Percentiles rank a stretch among this genome's conserved stretches.
These are phyloP conservation scores for Phoenix dactylifera DNA, from an alignment of 176 grass and related monocot genomes.

Conservation along the genomic window DNA sequence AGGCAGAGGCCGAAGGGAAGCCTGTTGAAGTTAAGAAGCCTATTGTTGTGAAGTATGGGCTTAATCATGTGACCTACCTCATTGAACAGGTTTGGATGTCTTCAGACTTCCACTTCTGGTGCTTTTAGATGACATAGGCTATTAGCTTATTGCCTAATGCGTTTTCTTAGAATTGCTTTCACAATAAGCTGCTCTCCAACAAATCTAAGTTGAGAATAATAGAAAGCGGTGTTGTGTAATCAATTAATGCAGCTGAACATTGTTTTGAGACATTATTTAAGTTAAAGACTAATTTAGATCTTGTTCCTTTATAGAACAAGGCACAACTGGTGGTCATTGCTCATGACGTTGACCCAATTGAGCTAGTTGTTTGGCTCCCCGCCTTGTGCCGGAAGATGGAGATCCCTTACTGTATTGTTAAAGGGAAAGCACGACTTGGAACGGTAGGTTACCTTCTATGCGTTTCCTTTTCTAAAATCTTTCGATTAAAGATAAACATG, in stretches of 20 bases:
- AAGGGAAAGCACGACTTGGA: conserved; percentile 66
- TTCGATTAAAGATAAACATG: too few relatives aligned
- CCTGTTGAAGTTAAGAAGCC: conserved; percentile 58
- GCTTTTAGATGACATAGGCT: too few relatives aligned
- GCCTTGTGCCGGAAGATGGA: conserved; percentile 78
- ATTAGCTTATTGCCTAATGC: too few relatives aligned
- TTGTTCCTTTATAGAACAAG: conserved; percentile 37
- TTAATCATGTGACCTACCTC: conserved; percentile 74
- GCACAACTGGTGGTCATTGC: conserved; percentile 55
- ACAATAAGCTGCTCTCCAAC: too few relatives aligned
- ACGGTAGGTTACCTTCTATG: conserved; percentile 16
- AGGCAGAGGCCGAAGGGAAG: conserved; percentile 57
- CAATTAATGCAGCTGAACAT: too few relatives aligned
- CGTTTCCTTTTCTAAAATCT: not conserved
- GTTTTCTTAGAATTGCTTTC: too few relatives aligned
- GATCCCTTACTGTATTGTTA: conserved; percentile 67
- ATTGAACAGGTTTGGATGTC: conserved; percentile 45
- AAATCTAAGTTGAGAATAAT: too few relatives aligned
- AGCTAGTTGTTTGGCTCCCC: conserved; percentile 68
- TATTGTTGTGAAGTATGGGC: conserved; percentile 73
- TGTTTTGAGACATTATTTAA: too few relatives aligned
- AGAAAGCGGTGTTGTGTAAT: too few relatives aligned
- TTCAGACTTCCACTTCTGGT: too few relatives aligned
- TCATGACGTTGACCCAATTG: conserved; percentile 72
- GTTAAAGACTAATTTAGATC: too few relatives aligned